Evolutionary conservation across 768 basidiomycete genomes (phyloP).

Genomic region (Trichaptum fuscoviolaceum): DNA sequence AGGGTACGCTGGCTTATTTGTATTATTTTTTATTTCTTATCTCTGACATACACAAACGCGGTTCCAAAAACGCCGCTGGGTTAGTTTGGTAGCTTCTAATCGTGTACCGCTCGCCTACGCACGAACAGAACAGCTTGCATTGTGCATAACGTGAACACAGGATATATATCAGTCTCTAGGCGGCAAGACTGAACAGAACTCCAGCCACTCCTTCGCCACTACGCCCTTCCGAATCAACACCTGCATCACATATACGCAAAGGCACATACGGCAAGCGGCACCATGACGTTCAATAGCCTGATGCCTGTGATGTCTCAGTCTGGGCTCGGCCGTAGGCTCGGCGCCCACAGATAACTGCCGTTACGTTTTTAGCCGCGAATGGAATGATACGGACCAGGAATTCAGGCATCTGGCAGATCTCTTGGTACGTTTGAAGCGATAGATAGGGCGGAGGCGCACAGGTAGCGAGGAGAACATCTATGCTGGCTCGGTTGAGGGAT

Average conservation of each 20-base stretch:
- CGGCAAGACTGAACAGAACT: background rate
- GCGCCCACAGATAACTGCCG: background rate
- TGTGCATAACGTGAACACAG: background rate
- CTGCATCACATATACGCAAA: background rate
- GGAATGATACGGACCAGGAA: background rate
- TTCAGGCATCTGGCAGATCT: background rate
- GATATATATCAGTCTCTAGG: background rate
- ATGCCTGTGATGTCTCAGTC: conserved; percentile 1
- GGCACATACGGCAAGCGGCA: background rate
- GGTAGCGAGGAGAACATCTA: background rate
- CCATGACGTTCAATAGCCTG: background rate
- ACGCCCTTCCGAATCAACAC: background rate
- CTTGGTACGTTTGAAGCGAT: background rate
- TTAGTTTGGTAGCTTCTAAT: background rate
- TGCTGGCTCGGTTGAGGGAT: background rate
- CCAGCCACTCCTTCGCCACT: background rate
- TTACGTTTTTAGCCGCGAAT: background rate
- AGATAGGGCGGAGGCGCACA: background rate
- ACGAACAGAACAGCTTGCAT: background rate
- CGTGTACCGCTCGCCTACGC: background rate
- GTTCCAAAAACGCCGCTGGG: background rate
- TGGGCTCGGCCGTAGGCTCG: background rate
- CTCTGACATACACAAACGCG: background rate
- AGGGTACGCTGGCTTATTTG: background rate
- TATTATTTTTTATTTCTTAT: background rate